phyloP scores from a whole-genome alignment of 495 filamentous ascomycete species.

The Mytilinidion resinicola region DNA sequence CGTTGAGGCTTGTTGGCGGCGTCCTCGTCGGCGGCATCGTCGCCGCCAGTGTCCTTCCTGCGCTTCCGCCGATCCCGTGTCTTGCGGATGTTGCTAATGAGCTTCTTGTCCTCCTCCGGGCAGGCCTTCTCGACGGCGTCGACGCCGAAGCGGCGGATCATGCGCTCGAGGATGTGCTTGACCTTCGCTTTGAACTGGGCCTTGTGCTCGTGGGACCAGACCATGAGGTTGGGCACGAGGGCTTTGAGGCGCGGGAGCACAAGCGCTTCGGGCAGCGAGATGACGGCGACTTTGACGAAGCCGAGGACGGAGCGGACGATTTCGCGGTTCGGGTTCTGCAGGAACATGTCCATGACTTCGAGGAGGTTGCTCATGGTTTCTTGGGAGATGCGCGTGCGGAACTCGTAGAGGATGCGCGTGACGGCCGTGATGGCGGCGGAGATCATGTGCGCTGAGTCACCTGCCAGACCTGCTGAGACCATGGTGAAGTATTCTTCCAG shows the following conservation, averaged over 20 bases:
- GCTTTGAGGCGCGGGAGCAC: constrained; percentile 65
- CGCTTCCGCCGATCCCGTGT: constrained; percentile 80
- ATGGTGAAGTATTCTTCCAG: constrained; percentile 97
- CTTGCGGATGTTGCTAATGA: constrained; percentile 90
- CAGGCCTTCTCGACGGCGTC: constrained; percentile 67
- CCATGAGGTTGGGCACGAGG: constrained; percentile 82
- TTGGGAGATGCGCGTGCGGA: constrained; percentile 53
- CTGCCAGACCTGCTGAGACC: constrained; percentile 91
- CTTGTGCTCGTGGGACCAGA: constrained; percentile 97
- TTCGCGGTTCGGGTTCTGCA: constrained; percentile 90
- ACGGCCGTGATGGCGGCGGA: constrained; percentile 89
- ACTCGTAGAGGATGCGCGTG: constrained; percentile 85
- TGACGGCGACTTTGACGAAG: constrained; percentile 92
- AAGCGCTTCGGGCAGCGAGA: constrained; percentile 68
- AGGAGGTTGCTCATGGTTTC: constrained; percentile 68
- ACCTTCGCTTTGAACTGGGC: constrained; percentile 92
- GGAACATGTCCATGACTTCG: constrained; percentile 86
- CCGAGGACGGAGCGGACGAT: constrained; percentile 89
- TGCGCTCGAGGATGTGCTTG: constrained; percentile 91
- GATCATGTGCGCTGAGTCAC: constrained; percentile 88
- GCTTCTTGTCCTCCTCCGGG: constrained; percentile 78
- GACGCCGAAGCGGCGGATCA: constrained; percentile 83
- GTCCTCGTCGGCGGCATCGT: constrained; percentile 25
- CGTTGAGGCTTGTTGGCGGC: constrained; percentile 16
- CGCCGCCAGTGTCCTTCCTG: constrained; percentile 55